Conservation (phyloP, 371 early-diverging fungal species). For the Actinomortierella ambigua region DNA sequence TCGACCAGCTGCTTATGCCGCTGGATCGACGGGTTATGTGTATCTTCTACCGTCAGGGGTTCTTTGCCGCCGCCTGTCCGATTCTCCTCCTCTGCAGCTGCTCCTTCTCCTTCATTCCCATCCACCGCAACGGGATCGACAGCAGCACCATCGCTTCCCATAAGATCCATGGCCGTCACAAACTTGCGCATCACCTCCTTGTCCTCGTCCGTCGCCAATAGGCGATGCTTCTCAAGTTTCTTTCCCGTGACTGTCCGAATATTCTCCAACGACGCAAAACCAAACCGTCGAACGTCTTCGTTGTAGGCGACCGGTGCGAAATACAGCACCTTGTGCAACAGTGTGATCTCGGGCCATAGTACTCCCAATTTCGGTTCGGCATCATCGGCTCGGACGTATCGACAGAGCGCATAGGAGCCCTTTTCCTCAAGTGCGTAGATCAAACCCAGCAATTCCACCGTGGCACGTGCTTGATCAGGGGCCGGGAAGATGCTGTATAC, state of each 20-base stretch:
- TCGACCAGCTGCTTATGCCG: conserved; percentile 61
- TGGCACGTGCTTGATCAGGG: conserved; percentile 44
- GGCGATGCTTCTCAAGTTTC: conserved; percentile 49
- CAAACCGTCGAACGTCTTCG: conserved; percentile 66
- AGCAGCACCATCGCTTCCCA: conserved; percentile 48
- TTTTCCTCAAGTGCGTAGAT: conserved; percentile 59
- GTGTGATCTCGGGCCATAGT: conserved; percentile 57
- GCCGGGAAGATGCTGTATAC: conserved; percentile 57
- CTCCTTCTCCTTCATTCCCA: too few relatives aligned
- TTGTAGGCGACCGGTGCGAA: conserved; percentile 71
- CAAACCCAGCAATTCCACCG: conserved; percentile 57
- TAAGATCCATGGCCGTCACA: conserved; percentile 58
- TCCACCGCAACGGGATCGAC: too few relatives aligned
- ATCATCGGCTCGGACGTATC: conserved; percentile 61
- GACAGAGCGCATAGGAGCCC: conserved; percentile 61
- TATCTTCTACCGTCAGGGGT: conserved; percentile 49
- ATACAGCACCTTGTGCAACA: conserved; percentile 53
- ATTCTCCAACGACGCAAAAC: conserved; percentile 58
- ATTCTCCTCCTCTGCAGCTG: conserved; percentile 1
- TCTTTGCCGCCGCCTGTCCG: too few relatives aligned
- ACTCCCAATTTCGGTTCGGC: conserved; percentile 68
- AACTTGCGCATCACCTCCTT: conserved; percentile 56
- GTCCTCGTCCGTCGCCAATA: conserved; percentile 56
- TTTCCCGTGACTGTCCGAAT: conserved; percentile 49
- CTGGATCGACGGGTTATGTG: conserved; percentile 67